Conservation (phyloP, 1,139 yeast genomes). For the Tardiomyces digboiensis region DNA sequence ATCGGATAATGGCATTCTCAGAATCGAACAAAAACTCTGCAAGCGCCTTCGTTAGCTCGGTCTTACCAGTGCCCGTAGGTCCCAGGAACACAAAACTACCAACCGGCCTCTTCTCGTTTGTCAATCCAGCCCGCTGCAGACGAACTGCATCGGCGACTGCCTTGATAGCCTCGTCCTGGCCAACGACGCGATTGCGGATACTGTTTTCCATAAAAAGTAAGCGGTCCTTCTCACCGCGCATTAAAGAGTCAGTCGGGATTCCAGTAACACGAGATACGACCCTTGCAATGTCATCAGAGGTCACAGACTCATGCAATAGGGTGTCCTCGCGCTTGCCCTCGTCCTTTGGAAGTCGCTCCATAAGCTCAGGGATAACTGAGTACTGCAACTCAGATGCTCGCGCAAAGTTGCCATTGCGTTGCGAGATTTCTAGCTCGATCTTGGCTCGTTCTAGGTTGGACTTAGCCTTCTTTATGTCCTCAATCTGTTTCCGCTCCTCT, state of each 20-base stretch:
- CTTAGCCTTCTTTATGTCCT: conserved; percentile 67
- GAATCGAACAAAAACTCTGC: conserved; percentile 91
- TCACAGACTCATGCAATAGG: conserved; percentile 83
- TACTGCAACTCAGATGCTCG: conserved; percentile 87
- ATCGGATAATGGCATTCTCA: conserved; percentile 74
- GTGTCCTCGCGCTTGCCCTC: conserved; percentile 27
- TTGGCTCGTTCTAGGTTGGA: conserved; percentile 76
- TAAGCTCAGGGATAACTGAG: conserved; percentile 72
- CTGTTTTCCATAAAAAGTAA: conserved; percentile 90
- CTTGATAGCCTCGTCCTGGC: conserved; percentile 90
- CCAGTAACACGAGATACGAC: conserved; percentile 95
- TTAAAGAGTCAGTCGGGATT: conserved; percentile 81
- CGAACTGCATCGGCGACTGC: conserved; percentile 93
- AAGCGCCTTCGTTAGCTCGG: conserved; percentile 84
- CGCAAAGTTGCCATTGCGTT: conserved; percentile 78
- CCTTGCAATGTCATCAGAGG: conserved; percentile 86
- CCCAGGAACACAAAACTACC: conserved; percentile 96
- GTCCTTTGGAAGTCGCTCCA: conserved; percentile 45
- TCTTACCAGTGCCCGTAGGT: conserved; percentile 98
- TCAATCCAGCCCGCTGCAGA: conserved; percentile 91
- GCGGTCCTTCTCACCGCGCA: conserved; percentile 93
- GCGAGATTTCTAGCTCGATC: conserved; percentile 71
- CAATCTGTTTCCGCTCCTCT: conserved; percentile 77
- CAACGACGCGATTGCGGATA: conserved; percentile 71
- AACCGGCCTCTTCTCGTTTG: conserved; percentile 89